Conservation (phyloP, 2,329 filamentous ascomycete genomes). For the Blumeria hordei region DNA sequence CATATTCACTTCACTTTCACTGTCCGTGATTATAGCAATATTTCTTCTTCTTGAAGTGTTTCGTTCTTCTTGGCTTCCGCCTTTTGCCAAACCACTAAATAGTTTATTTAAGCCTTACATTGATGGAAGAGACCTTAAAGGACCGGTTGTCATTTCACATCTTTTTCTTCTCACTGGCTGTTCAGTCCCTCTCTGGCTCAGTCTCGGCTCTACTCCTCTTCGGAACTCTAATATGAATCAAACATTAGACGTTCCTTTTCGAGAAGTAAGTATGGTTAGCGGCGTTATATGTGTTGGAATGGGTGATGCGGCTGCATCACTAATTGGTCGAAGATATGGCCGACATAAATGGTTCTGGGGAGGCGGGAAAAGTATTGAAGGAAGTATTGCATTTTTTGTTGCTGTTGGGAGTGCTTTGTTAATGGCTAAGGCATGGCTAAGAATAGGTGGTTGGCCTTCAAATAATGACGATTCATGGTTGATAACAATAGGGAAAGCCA, state of each 20-base stretch:
- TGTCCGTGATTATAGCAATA: constrained; percentile 55
- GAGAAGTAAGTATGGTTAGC: constrained; percentile 74
- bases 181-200: constrained; percentile 82
- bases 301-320: constrained; percentile 76
- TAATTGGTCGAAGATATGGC: constrained; percentile 72
- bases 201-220: constrained; percentile 44
- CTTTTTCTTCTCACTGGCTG: constrained; percentile 91
- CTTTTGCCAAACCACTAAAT: constrained; percentile 65
- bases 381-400: constrained; percentile 53
- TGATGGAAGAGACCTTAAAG: constrained; percentile 76
- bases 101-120: constrained; percentile 81
- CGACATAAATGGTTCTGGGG: constrained; percentile 88
- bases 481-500: constrained; percentile 43
- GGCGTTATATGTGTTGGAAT: constrained; percentile 88
- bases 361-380: constrained; percentile 86
- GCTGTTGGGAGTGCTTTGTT: constrained; percentile 58
- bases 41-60: constrained; percentile 80
- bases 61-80: constrained; percentile 73
- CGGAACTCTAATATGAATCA: constrained; percentile 27
- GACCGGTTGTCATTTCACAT: constrained; percentile 84
- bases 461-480: constrained; percentile 54
- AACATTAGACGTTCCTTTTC: constrained; percentile 51
- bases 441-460: constrained; percentile 51
- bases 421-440: constrained; percentile 48
- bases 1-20: constrained; percentile 52